Evolutionary conservation across 164 flowering plant species (phyloP), one percentile per base, ranked within the genome.

Genomic region (Echeveria elegans): DNA sequence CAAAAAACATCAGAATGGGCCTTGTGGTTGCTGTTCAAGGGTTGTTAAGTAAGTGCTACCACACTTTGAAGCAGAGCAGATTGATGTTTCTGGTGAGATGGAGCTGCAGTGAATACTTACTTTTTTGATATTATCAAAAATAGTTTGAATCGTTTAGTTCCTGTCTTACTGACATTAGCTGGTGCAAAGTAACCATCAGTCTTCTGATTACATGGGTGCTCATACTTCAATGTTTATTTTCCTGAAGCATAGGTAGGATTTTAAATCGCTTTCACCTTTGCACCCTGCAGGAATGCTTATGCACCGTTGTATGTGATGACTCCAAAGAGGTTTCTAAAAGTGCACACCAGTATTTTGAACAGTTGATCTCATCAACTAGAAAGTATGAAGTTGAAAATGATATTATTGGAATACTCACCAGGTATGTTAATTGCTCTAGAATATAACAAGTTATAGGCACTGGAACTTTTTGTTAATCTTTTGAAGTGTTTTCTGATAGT

Each of bases 261-360:
- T 56, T 56, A 56, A 26, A 56, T 28, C 32, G 16, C 23, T 26
- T 23, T 56, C 32, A 11, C 19, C 6, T 12, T 56, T 56, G 61
- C 11, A 26, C 28, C 32, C 32, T 56, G 61, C 86, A 91, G 97
- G 99, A 95, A 68, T 89, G 92, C 79, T 74, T 90, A 61, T 88
- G 81, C 79, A 79, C 76, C 24, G 78, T 95, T 75, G 95, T 82
- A 68, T 83, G 88, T 82, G 97, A 92, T 81, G 94, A 89, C 66
- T 75, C 76, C 32, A 82, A 83, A 45, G 94, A 82, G 36, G 85
- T 95, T 41, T 82, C 96, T 63, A 41, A 71, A 64, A 73, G 75
- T 70, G 96, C 97, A 63, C 96, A 83, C 70, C 79, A 80, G 69
- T 85, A 81, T 70, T 86, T 95, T 70, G 83, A 76, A 66, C 65